Conservation (phyloP, 352 stramenopile species). For the Pythium myriotylum region DNA sequence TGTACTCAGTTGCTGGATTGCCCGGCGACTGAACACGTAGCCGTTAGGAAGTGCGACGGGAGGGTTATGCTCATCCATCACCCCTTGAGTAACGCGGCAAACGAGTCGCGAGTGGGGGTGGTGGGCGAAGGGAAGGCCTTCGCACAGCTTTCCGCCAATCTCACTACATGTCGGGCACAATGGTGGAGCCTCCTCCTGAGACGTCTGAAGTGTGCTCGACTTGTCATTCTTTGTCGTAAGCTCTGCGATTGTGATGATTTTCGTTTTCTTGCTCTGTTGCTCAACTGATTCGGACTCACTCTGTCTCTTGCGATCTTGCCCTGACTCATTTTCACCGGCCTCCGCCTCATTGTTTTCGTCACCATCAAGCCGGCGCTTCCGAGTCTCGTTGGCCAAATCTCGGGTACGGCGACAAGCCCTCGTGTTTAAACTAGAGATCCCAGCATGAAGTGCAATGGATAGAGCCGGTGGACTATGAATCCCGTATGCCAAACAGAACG, state of each 20-base stretch:
- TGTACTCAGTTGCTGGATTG: constrained; percentile 60
- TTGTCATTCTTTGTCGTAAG: constrained; percentile 6
- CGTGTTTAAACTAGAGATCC: constrained; percentile 77
- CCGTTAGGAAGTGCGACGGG: constrained; percentile 81
- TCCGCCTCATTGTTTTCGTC: constrained; percentile 5
- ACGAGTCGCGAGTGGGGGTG: constrained; percentile 85
- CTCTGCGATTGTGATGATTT: constrained; percentile 22
- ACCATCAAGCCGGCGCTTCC: constrained; percentile 18
- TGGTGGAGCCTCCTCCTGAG: constrained; percentile 32
- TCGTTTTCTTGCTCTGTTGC: constrained; percentile 52
- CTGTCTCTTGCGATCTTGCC: constrained; percentile 16
- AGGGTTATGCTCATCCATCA: constrained; percentile 89
- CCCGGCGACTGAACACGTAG: constrained; percentile 80
- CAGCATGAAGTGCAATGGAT: constrained; percentile 64
- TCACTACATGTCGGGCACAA: constrained; percentile 80
- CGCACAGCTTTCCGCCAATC: constrained; percentile 61
- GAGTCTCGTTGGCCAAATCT: constrained; percentile 32
- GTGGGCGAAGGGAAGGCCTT: constrained; percentile 67
- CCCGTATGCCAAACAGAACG: constrained; percentile 70
- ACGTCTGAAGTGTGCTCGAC: constrained; percentile 36
- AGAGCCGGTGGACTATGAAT: constrained; percentile 70
- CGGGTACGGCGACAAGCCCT: constrained; percentile 63
- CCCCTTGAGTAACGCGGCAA: constrained; percentile 72
- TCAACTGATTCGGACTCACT: constrained; percentile 17
- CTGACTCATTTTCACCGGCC: constrained; percentile 6